Evolutionary conservation across 1,284 basidiomycete genomes (phyloP).

Genomic region (Stereum hirsutum): DNA sequence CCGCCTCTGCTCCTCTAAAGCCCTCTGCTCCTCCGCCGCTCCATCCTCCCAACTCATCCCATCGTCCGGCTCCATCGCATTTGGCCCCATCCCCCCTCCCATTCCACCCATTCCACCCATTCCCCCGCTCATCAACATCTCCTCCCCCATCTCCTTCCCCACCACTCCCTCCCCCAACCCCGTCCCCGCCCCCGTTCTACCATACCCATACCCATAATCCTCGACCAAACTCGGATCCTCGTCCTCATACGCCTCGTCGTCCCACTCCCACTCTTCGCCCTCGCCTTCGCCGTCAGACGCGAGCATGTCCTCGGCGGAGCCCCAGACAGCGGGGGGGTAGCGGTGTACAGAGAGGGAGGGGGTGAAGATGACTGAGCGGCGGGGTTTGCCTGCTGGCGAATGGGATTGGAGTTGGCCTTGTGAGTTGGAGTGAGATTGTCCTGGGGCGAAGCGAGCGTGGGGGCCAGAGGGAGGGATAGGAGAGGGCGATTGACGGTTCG

Average conservation of each 20-base stretch:
- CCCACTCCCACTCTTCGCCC: constrained; percentile 66
- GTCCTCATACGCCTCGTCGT: constrained; percentile 63
- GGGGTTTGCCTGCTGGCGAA: constrained; percentile 20
- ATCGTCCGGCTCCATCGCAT: constrained; percentile 53
- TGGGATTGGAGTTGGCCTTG: constrained; percentile 17
- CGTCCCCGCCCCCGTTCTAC: too few species aligned
- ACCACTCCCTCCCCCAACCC: constrained; percentile 11
- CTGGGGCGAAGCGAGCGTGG: too few species aligned
- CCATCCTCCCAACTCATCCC: constrained; percentile 71
- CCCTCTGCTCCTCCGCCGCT: constrained; percentile 40
- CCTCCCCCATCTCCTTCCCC: constrained; percentile 12
- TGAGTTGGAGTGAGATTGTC: too few species aligned
- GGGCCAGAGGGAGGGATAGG: constrained; percentile 23
- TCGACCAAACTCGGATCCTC: constrained; percentile 56
- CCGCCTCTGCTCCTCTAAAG: too few species aligned
- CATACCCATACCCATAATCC: constrained; percentile 27
- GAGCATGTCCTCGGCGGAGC: constrained; percentile 71
- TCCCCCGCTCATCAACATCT: too few species aligned
- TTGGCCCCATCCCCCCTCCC: constrained; percentile 6
- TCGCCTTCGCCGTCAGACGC: too few species aligned
- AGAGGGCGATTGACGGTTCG: constrained; percentile 35
- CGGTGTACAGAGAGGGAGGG: constrained; percentile 51
- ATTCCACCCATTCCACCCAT: too few species aligned
- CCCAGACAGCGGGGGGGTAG: constrained; percentile 76
- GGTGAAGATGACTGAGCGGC: constrained; percentile 44